These are phyloP conservation scores for Trichoderma semiorbis DNA, from an alignment of 2,329 filamentous ascomycete species.

Conservation along the genomic window DNA sequence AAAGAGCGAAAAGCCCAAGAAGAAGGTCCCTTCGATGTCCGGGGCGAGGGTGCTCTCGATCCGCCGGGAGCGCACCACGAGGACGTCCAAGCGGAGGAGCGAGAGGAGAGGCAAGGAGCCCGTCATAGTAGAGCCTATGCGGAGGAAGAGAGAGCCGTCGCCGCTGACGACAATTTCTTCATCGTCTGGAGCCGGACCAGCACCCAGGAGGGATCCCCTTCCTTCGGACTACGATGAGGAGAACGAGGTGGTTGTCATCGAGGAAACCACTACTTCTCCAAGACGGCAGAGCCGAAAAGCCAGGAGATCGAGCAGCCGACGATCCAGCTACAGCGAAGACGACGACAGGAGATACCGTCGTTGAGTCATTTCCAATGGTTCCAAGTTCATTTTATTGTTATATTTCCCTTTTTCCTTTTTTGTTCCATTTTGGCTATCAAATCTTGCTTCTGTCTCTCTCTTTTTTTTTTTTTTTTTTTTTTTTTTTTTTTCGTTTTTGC, in stretches of 20 bases:
- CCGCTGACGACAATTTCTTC: slow-evolving; percentile 26
- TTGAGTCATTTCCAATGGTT: background rate
- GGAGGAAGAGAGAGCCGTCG: slow-evolving; percentile 19
- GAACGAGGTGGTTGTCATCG: slow-evolving; percentile 39
- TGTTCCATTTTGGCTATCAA: background rate
- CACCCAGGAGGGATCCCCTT: background rate
- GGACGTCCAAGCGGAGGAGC: slow-evolving; percentile 29
- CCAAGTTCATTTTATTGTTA: background rate
- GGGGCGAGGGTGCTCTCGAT: slow-evolving; percentile 10
- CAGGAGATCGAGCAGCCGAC: slow-evolving; percentile 26
- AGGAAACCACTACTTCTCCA: slow-evolving; percentile 31
- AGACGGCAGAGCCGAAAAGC: slow-evolving; percentile 23
- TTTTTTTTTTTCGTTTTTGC: background rate
- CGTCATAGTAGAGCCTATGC: slow-evolving; percentile 23
- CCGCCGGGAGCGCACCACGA: slow-evolving; percentile 23
- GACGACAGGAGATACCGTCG: slow-evolving; percentile 15
- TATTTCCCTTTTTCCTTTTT: background rate
- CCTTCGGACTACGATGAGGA: slow-evolving; percentile 32
- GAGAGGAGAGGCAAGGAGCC: background rate
- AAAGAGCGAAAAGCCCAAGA: slow-evolving; percentile 14
- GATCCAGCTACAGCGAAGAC: slow-evolving; percentile 16
- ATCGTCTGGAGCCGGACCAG: background rate
- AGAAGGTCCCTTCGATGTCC: slow-evolving; percentile 10
- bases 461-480: background rate
- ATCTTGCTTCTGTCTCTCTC: background rate